Percentiles rank a stretch among this genome's conserved stretches.
Conservation (phyloP, 352 stramenopile genomes). For the Phytophthora rubi region DNA sequence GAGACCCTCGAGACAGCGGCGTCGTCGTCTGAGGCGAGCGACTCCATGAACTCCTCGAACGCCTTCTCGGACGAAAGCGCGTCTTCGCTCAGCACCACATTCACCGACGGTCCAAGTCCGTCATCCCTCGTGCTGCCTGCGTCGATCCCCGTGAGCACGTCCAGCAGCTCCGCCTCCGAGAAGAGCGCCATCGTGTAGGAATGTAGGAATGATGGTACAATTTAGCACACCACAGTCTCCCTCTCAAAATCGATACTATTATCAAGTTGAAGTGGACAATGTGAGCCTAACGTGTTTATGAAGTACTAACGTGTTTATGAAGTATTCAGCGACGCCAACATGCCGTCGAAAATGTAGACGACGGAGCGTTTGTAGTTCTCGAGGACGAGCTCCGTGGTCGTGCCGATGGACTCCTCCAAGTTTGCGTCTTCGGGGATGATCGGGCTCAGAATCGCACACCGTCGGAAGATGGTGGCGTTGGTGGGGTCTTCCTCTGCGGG, state of each 20-base stretch:
- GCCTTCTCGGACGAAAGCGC: constrained; percentile 30
- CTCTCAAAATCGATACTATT: constrained; percentile 1
- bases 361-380: constrained; percentile 44
- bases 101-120: constrained; percentile 4
- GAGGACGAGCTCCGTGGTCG: constrained; percentile 42
- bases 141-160: constrained; percentile 48
- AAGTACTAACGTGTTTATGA: background rate
- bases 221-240: background rate
- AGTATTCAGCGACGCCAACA: constrained; percentile 21
- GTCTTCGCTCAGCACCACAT: constrained; percentile 24
- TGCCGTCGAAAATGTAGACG: constrained; percentile 38
- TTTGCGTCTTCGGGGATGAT: constrained; percentile 29
- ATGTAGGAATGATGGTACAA: constrained; percentile 18
- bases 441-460: constrained; percentile 49
- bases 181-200: constrained; percentile 25
- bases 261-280: constrained; percentile 9
- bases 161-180: constrained; percentile 57
- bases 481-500: constrained; percentile 35
- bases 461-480: constrained; percentile 44
- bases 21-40: constrained; percentile 31
- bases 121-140: background rate
- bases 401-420: constrained; percentile 44
- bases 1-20: background rate
- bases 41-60: constrained; percentile 41
- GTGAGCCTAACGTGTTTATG: no score